Evolutionary conservation across 2,329 filamentous ascomycete species (phyloP).

Genomic region (Akanthomyces uredinophilus): DNA sequence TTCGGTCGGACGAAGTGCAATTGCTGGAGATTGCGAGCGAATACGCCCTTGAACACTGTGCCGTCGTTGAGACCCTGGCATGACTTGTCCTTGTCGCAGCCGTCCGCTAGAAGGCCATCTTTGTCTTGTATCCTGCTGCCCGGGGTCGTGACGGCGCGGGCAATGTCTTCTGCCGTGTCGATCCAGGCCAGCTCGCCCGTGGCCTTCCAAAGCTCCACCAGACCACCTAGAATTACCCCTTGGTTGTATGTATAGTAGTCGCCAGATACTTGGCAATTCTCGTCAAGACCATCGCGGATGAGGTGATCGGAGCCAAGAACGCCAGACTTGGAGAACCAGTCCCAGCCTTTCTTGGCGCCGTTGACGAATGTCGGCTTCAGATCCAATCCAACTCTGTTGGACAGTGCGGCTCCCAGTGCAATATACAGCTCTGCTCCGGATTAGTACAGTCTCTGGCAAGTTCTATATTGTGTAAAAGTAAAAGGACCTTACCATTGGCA

Average conservation of each 20-base stretch:
- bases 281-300: constrained; percentile 49
- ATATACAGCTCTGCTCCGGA: constrained; percentile 43
- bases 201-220: constrained; percentile 45
- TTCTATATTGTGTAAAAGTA: background rate
- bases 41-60: constrained; percentile 57
- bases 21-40: constrained; percentile 13
- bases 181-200: constrained; percentile 36
- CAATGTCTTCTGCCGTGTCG: constrained; percentile 39
- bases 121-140: constrained; percentile 30
- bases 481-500: constrained; percentile 39
- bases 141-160: constrained; percentile 42
- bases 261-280: constrained; percentile 28
- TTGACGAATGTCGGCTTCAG: constrained; percentile 38
- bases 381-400: constrained; percentile 36
- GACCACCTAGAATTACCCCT: constrained; percentile 34
- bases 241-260: constrained; percentile 52
- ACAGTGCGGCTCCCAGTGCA: constrained; percentile 46
- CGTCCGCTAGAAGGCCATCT: constrained; percentile 47
- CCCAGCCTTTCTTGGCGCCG: constrained; percentile 44
- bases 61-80: constrained; percentile 42
- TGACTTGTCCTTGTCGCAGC: constrained; percentile 19
- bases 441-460: background rate
- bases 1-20: constrained; percentile 10
- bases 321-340: constrained; percentile 46
- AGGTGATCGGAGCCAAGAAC: constrained; percentile 45